These are phyloP conservation scores for Scenedesmus sp. DNA, from an alignment of 163 green algal species.

Conservation along the genomic window DNA sequence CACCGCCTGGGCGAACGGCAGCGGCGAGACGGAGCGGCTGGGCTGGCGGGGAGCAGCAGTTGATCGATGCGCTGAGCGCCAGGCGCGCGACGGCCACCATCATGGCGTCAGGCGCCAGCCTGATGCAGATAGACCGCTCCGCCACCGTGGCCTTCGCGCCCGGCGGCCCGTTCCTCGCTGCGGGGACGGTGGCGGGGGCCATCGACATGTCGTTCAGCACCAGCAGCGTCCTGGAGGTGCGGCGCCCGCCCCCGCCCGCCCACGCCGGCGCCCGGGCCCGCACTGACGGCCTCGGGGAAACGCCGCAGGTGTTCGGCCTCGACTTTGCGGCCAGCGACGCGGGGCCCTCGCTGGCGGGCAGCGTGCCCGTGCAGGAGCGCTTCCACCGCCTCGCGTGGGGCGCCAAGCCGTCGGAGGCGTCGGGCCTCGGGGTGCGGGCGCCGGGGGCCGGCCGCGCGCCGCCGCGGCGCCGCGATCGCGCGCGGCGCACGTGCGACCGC, in stretches of 20 bases:
- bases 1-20: too few species aligned
- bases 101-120: slow-evolving; percentile 46
- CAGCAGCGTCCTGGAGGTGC: slow-evolving; percentile 84
- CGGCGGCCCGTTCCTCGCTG: slow-evolving; percentile 71
- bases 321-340: slow-evolving; percentile 66
- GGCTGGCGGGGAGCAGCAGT: too few species aligned
- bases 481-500: not conserved
- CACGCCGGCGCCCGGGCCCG: too few species aligned
- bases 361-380: slow-evolving; percentile 78
- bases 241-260: not conserved
- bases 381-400: slow-evolving; percentile 94
- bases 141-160: slow-evolving; percentile 85
- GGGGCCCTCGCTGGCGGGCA: slow-evolving; percentile 65
- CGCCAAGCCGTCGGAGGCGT: slow-evolving; percentile 51
- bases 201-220: slow-evolving; percentile 94
- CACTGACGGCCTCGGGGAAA: not conserved
- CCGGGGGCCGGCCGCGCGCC: not conserved
- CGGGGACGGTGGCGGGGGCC: slow-evolving; percentile 89
- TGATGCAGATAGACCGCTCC: slow-evolving; percentile 80
- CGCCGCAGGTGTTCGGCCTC: slow-evolving; percentile 59
- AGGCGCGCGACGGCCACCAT: too few species aligned
- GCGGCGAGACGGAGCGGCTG: too few species aligned
- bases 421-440: slow-evolving; percentile 13
- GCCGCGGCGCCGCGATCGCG: not conserved
- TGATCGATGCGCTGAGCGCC: too few species aligned